phyloP scores from a whole-genome alignment of 2,329 filamentous ascomycete genomes.

The Metarhizium anisopliae region DNA sequence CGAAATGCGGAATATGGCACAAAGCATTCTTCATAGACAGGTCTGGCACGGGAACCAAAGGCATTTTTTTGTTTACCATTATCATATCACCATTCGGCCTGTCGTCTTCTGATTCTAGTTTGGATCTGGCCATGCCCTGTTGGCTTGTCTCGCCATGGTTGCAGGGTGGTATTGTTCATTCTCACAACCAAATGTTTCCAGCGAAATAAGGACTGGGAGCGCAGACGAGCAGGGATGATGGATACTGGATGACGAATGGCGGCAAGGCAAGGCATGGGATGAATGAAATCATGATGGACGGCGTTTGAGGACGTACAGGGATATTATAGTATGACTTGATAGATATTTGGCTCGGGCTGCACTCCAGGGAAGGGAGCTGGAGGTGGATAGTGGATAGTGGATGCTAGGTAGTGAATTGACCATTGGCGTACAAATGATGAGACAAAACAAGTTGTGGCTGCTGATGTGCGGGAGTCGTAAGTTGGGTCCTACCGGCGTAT shows the following conservation, averaged over 20 bases:
- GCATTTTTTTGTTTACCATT: not conserved
- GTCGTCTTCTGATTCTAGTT: not conserved
- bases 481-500: too few relatives aligned
- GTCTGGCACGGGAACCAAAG: constrained; percentile 3
- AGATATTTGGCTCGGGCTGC: not conserved
- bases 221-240: not conserved
- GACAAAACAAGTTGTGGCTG: not conserved
- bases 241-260: not conserved
- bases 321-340: not conserved
- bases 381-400: not conserved
- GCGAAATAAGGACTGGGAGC: not conserved
- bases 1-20: not conserved
- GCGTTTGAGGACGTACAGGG: not conserved
- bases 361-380: not conserved
- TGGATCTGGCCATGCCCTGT: not conserved
- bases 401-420: not conserved
- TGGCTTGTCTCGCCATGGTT: not conserved
- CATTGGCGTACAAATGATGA: not conserved
- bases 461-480: too few relatives aligned
- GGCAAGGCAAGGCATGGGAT: not conserved
- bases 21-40: constrained; percentile 3
- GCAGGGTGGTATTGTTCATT: not conserved
- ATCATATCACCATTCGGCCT: not conserved
- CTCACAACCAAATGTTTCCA: not conserved
- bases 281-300: not conserved